phyloP scores from a whole-genome alignment of 192 early-diverging fungal species.

The Lobosporangium transversale region DNA sequence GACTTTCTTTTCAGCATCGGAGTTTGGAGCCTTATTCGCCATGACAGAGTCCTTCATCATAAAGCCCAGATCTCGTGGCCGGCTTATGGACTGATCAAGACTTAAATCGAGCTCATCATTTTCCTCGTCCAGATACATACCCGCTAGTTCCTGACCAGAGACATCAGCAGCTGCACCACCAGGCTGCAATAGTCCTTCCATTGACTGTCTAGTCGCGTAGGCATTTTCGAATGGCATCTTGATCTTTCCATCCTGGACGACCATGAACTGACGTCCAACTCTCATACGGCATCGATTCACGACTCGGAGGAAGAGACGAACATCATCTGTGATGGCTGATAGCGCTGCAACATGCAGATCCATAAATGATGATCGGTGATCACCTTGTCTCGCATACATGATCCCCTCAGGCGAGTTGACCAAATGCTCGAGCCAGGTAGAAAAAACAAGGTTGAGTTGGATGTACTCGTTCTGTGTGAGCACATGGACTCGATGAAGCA shows the following conservation, averaged over 20 bases:
- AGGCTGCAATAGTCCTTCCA: constrained; percentile 45
- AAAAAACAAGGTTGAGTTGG: constrained; percentile 59
- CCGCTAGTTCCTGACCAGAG: constrained; percentile 44
- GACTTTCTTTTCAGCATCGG: constrained; percentile 2
- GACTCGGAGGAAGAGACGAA: constrained; percentile 62
- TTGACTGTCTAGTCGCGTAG: constrained; percentile 40
- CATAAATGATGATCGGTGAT: constrained; percentile 66
- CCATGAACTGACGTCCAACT: constrained; percentile 67
- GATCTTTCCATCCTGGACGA: constrained; percentile 49
- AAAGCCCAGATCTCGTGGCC: constrained; percentile 33
- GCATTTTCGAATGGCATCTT: constrained; percentile 45
- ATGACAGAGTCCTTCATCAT: constrained; percentile 31
- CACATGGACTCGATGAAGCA: constrained; percentile 59
- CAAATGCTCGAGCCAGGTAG: constrained; percentile 63
- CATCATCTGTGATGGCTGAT: constrained; percentile 66
- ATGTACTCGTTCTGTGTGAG: constrained; percentile 69
- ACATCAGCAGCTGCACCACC: constrained; percentile 47
- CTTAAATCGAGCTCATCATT: constrained; percentile 45
- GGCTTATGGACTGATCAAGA: constrained; percentile 44
- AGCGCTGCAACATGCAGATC: constrained; percentile 64
- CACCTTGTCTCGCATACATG: constrained; percentile 60
- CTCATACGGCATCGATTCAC: constrained; percentile 69
- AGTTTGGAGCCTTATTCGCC: constrained; percentile 5
- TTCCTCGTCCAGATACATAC: constrained; percentile 52
- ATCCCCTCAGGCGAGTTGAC: constrained; percentile 65